These are phyloP conservation scores for Penicillium sp. DNA, from an alignment of 2,329 filamentous ascomycete species.

Conservation along the genomic window DNA sequence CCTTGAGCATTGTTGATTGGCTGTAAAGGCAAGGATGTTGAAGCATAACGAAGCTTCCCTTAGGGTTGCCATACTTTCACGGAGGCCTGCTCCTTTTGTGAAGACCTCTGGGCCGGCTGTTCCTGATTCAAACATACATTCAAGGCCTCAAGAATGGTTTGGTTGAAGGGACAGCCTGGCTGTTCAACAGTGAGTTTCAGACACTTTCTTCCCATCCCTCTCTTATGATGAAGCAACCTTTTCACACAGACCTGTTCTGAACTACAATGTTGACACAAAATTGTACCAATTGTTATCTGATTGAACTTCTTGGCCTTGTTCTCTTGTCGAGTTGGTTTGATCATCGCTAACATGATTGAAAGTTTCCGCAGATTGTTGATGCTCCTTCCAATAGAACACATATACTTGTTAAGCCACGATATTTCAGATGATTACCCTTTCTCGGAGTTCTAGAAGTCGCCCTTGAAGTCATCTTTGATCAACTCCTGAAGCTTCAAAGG, in stretches of 20 bases:
- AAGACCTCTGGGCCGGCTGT: background rate
- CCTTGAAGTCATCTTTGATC: too few relatives aligned
- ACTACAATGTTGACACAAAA: constrained; percentile 51
- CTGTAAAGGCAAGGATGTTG: background rate
- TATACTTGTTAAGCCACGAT: too few relatives aligned
- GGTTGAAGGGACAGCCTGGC: background rate
- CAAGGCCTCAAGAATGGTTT: background rate
- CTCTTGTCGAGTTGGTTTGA: constrained; percentile 5
- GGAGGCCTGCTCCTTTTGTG: background rate
- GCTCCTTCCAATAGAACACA: too few relatives aligned
- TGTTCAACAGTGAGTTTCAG: constrained; percentile 12
- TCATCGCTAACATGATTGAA: constrained; percentile 17
- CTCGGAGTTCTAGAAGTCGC: too few relatives aligned
- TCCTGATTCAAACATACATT: background rate
- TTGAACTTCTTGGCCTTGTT: constrained; percentile 23
- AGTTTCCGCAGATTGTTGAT: background rate
- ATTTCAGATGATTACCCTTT: too few relatives aligned
- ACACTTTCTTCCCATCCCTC: background rate
- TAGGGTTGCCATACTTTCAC: constrained; percentile 66
- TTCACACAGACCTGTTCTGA: constrained; percentile 53
- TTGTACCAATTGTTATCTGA: constrained; percentile 51
- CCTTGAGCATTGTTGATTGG: background rate
- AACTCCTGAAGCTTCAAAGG: too few relatives aligned
- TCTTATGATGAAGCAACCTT: constrained; percentile 13
- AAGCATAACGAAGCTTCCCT: constrained; percentile 57